Evolutionary conservation across 768 basidiomycete species (phyloP).

Genomic region (Leccinellum albellum): DNA sequence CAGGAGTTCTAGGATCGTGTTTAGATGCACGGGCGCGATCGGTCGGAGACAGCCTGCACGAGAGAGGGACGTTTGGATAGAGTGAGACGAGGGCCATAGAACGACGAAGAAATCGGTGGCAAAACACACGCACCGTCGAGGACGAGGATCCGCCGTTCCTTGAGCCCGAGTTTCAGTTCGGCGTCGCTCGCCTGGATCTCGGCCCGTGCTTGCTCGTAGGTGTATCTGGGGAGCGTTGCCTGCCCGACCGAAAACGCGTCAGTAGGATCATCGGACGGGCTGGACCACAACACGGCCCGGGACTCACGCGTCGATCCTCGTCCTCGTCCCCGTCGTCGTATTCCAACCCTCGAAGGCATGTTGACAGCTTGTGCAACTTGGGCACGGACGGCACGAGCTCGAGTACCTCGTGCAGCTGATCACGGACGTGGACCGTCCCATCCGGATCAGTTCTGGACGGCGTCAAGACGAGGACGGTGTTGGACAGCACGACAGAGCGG

Average conservation of each 20-base stretch:
- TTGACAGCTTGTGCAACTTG: slow-evolving; percentile 61
- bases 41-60: slow-evolving; percentile 65
- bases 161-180: slow-evolving; percentile 65
- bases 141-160: slow-evolving; percentile 65
- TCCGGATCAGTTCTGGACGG: slow-evolving; percentile 36
- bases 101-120: background rate
- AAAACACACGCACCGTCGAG: slow-evolving; percentile 50
- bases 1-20: slow-evolving; percentile 67
- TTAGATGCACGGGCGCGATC: slow-evolving; percentile 63
- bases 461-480: slow-evolving; percentile 76
- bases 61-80: no score
- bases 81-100: no score
- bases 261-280: background rate
- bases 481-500: slow-evolving; percentile 85
- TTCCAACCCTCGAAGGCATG: slow-evolving; percentile 57
- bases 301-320: slow-evolving; percentile 38
- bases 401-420: slow-evolving; percentile 78
- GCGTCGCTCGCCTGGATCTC: slow-evolving; percentile 80
- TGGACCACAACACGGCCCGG: no score
- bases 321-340: slow-evolving; percentile 67
- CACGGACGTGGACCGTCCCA: slow-evolving; percentile 63
- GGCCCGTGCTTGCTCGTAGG: slow-evolving; percentile 54
- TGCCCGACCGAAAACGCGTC: background rate
- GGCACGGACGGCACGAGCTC: slow-evolving; percentile 81
- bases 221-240: slow-evolving; percentile 40